These are phyloP conservation scores for Dryas drummondii DNA, from an alignment of 306 rosid genomes.

Conservation along the genomic window DNA sequence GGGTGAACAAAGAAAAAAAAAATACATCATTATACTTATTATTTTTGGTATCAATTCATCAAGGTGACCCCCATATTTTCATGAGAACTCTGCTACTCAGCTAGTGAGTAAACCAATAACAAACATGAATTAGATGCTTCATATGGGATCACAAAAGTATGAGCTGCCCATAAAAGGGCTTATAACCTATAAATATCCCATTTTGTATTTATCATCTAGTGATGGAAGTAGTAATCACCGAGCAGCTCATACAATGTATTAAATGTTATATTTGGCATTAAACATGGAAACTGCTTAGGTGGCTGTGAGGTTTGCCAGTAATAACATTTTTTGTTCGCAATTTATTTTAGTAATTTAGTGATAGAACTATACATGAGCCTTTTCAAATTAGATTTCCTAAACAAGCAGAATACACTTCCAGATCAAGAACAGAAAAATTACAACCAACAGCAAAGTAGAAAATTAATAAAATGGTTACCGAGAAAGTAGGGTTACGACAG, in stretches of 20 bases:
- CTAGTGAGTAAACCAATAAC: neutral
- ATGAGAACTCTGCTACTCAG: neutral
- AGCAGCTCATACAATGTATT: neutral
- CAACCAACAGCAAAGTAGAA: conserved; percentile 5
- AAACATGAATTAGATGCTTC: neutral
- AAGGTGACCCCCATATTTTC: neutral
- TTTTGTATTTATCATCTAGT: neutral
- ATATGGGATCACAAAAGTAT: neutral
- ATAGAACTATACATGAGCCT: neutral
- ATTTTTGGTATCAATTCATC: neutral
- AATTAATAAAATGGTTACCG: conserved; percentile 39
- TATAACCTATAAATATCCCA: neutral
- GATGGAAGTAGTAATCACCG: neutral
- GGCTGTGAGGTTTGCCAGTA: neutral
- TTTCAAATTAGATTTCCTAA: neutral
- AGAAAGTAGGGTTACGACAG: conserved; percentile 69
- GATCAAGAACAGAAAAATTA: neutral
- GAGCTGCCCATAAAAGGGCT: neutral
- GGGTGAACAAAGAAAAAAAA: neutral
- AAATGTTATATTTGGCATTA: neutral
- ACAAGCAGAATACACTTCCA: neutral
- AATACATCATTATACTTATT: neutral
- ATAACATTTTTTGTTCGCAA: neutral
- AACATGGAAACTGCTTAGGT: neutral
- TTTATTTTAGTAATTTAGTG: neutral